Evolutionary conservation across 768 basidiomycete genomes (phyloP).

Genomic region (Daedaleopsis sinensis): DNA sequence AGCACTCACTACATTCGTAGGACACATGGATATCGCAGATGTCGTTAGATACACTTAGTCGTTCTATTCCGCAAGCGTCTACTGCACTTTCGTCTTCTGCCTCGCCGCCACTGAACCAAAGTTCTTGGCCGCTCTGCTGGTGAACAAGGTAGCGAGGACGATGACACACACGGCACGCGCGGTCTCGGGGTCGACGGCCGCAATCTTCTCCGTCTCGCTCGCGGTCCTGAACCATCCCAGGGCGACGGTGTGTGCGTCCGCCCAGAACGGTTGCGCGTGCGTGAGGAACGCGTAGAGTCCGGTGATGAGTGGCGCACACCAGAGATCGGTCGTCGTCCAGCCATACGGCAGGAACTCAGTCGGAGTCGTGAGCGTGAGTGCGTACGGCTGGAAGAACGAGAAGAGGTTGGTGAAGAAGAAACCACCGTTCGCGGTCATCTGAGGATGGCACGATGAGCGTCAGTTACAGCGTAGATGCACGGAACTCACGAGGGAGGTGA

Average conservation of each 20-base stretch:
- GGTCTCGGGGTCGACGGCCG: conserved; percentile 59
- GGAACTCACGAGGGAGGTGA: conserved; percentile 67
- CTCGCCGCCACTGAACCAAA: conserved; percentile 39
- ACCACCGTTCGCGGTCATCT: conserved; percentile 78
- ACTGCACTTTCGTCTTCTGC: conserved; percentile 25
- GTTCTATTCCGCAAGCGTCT: too few species aligned
- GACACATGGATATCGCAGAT: too few species aligned
- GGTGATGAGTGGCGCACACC: conserved; percentile 81
- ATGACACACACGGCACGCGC: conserved; percentile 76
- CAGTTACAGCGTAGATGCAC: background rate
- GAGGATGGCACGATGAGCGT: background rate
- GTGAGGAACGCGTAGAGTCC: conserved; percentile 81
- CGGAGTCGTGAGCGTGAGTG: conserved; percentile 72
- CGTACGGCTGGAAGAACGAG: conserved; percentile 74
- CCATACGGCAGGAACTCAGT: conserved; percentile 80
- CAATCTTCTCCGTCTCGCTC: conserved; percentile 35
- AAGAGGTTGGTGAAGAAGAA: conserved; percentile 79
- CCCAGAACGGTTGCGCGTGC: conserved; percentile 87
- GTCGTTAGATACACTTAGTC: too few species aligned
- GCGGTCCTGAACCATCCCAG: conserved; percentile 47
- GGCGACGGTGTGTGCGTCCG: conserved; percentile 54
- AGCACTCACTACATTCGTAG: too few species aligned
- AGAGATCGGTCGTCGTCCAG: conserved; percentile 84
- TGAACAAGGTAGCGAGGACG: conserved; percentile 63
- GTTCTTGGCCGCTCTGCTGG: conserved; percentile 65